Conservation (phyloP, 441 rosid species). For the Cnidoscolus chayamansa region DNA sequence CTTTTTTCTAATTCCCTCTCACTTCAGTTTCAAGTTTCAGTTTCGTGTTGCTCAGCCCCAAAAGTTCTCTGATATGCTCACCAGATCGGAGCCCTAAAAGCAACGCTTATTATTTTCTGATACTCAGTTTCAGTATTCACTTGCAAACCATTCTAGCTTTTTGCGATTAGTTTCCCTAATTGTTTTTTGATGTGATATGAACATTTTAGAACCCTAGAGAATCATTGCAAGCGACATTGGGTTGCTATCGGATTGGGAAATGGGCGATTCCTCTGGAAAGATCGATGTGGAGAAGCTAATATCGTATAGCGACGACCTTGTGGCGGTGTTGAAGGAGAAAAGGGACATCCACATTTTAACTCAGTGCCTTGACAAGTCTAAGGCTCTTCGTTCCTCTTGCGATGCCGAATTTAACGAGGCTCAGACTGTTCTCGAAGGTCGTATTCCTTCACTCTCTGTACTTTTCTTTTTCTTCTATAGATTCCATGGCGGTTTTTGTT, state of each 20-base stretch:
- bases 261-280: constrained; percentile 42
- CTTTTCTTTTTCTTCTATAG: background rate
- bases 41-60: background rate
- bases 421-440: constrained; percentile 43
- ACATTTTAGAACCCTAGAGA: background rate
- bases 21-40: background rate
- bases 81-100: background rate
- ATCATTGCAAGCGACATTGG: background rate
- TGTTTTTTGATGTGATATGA: background rate
- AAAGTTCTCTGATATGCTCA: background rate
- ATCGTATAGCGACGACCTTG: constrained; percentile 53
- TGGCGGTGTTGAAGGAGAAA: constrained; percentile 43
- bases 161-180: background rate
- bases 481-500: background rate
- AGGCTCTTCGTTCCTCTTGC: constrained; percentile 42
- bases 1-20: constrained; percentile 13
- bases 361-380: constrained; percentile 37
- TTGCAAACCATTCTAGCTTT: background rate
- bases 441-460: background rate
- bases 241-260: constrained; percentile 17
- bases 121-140: background rate
- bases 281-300: constrained; percentile 45
- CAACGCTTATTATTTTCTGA: background rate
- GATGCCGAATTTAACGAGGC: constrained; percentile 37
- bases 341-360: constrained; percentile 38